A percentile compares a stretch with the other conserved stretches of the same genome.
phyloP scores from a whole-genome alignment of 176 grass and related monocot genomes.

The Chloris gayana region DNA sequence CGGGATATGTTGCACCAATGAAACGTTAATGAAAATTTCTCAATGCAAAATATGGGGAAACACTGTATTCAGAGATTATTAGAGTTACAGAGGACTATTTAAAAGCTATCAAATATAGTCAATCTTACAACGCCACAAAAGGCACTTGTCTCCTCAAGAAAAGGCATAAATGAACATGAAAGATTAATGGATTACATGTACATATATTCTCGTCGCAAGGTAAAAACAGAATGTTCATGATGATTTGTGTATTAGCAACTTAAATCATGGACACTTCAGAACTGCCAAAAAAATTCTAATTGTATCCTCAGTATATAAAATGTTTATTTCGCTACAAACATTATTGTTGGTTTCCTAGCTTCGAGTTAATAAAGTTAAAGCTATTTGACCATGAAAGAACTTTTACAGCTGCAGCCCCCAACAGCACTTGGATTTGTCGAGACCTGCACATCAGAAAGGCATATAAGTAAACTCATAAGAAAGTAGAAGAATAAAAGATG shows the following conservation, averaged over 20 bases:
- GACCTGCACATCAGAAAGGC: conserved; percentile 35
- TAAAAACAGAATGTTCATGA: conserved; percentile 19
- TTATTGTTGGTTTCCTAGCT: conserved; percentile 13
- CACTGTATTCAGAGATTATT: background rate
- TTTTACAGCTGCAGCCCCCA: conserved; percentile 65
- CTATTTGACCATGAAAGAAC: conserved; percentile 63
- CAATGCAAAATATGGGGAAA: background rate
- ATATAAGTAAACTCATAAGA: background rate
- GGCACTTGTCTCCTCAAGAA: background rate
- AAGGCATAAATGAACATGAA: background rate
- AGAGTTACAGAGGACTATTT: background rate
- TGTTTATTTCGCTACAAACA: conserved; percentile 17
- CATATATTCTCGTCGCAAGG: conserved; percentile 22
- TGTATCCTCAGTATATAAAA: conserved; percentile 18
- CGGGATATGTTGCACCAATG: background rate
- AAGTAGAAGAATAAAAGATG: too few relatives aligned
- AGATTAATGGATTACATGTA: conserved; percentile 10
- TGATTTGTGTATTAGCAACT: conserved; percentile 3
- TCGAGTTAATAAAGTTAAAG: conserved; percentile 14
- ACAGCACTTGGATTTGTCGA: conserved; percentile 60
- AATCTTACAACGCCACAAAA: conserved; percentile 10
- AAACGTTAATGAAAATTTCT: background rate
- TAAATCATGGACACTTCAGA: conserved; percentile 7
- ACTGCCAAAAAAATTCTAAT: conserved; percentile 17
- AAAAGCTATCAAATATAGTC: background rate